Evolutionary conservation across 495 filamentous ascomycete genomes (phyloP), one percentile per base, ranked within the genome.

Genomic region (Xylaria acuta): DNA sequence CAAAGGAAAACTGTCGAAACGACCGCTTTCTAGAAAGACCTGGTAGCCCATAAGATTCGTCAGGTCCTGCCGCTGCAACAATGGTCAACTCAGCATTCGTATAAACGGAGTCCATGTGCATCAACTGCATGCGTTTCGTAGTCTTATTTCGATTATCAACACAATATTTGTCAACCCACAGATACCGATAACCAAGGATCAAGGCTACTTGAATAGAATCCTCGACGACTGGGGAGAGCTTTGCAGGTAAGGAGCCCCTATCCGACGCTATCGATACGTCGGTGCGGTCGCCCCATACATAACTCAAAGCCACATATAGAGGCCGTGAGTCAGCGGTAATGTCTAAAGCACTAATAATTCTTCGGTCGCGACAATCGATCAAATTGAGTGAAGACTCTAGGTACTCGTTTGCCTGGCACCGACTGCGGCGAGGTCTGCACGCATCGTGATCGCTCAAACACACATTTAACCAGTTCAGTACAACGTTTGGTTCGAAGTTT

Each of bases 101-200:
- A 59, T 83, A 83, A 14, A 83, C 77, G 0, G 43, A 11, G 40
- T 77, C 76, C 79, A 83, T 83, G 6, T 75, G 58, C 36, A 56
- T 25, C 2, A 82, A 72, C 62, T 81, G 82, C 0, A n/a, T 25
- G 25, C 76, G 69, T 43, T 79, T 82, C 9, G 75, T 68, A 0
- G 12, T 25, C 5, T 27, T 20, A 8, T 73, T 58, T 14, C 6
- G 1, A 27, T 78, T 71, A 53, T 77, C 60, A 16, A 78, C 78
- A 54, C 77, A 80, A 56, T 74, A 77, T 41, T 66, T 72, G 58
- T 80, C 78, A 32, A 80, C 66, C 78, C 79, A 79, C 3, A 81
- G 45, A 45, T 79, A 80, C 0, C 69, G 70, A 32, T 69, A 77
- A 1, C 74, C 72, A 12, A 80, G 54, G 0, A 41, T 41, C n/a